Evolutionary conservation across 305 asterid genomes (phyloP).

Genomic region (Plantago rigida): DNA sequence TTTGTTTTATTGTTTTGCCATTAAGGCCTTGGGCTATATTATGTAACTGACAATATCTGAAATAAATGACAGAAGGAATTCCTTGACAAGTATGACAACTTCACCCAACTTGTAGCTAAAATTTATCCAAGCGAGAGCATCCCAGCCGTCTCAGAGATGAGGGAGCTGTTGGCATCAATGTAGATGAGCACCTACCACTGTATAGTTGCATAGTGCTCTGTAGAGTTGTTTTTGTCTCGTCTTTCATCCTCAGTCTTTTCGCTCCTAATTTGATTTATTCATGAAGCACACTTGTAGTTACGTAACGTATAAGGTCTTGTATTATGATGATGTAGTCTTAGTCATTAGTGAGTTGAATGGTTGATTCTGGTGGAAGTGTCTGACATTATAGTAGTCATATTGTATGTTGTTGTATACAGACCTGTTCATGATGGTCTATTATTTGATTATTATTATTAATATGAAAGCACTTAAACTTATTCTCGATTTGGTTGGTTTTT

Average conservation of each 20-base stretch:
- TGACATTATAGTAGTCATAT: no score
- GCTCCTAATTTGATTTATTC: constrained; percentile 30
- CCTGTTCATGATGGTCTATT: no score
- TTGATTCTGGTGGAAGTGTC: no score
- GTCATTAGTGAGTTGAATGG: background rate
- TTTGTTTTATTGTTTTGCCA: constrained; percentile 9
- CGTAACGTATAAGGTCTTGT: constrained; percentile 18
- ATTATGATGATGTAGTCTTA: constrained; percentile 1
- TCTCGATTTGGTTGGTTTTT: no score
- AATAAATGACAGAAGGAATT: constrained; percentile 69
- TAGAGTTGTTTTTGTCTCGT: constrained; percentile 14
- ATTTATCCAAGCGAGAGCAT: constrained; percentile 67
- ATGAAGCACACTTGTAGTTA: constrained; percentile 10
- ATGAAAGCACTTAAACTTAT: no score
- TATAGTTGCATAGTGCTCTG: constrained; percentile 9
- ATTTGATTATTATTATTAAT: no score
- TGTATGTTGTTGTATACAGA: no score
- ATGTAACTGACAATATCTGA: constrained; percentile 17
- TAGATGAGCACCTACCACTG: constrained; percentile 31
- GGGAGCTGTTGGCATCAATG: constrained; percentile 68
- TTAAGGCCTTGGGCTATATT: background rate
- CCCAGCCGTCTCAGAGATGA: constrained; percentile 77
- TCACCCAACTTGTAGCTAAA: constrained; percentile 82
- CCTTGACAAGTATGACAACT: constrained; percentile 90
- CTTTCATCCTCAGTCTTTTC: background rate